Evolutionary conservation across 805 yeast genomes (phyloP), one percentile per base, ranked within the genome.

Genomic region (Barnettozyma wickerhamii): DNA sequence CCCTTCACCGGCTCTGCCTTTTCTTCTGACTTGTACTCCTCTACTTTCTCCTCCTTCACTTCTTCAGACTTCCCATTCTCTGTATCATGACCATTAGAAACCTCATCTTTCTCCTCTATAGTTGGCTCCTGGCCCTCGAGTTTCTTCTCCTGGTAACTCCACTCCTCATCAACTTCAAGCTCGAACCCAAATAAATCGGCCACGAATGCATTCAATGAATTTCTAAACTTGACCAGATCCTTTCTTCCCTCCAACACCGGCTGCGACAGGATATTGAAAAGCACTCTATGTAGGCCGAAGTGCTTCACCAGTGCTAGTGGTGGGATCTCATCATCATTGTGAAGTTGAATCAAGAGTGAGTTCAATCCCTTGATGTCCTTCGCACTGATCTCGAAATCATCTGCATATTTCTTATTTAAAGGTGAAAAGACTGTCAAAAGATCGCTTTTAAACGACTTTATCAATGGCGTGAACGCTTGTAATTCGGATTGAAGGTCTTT

Each of bases 211-310:
- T 24, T 20, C 6, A 55, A 14, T 40, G 41, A 47, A 14, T 35
- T 19, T 40, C 59, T 45, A 6, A 56, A 35, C n/a, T 40, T 45
- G 10, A 32, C 30, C 14, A 51, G 26, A 4, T 46, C 47, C 23
- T 47, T 52, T 6, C 47, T 30, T 2, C 30, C 27, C 4, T 15
- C 14, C 29, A 48, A 23, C 41, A 66, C 69, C 2, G 71, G 71
- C 44, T 65, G 65, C 37, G 54, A 64, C 41, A 69, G 48, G 9
- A 66, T 49, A 17, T 54, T 50, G 19, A 57, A 46, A 17, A 69
- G 41, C 5, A 68, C 47, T 30, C 61, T 65, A 28, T 54, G 53
- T 9, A 69, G 35, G 14, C 61, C 62, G 1, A 63, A 47, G 3
- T 61, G 48, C 30, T 55, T 56, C 10, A 69, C 35, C 17, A 61